These are phyloP conservation scores for Backusella parvicylindrica DNA, from an alignment of 192 early-diverging fungal species.

Conservation along the genomic window DNA sequence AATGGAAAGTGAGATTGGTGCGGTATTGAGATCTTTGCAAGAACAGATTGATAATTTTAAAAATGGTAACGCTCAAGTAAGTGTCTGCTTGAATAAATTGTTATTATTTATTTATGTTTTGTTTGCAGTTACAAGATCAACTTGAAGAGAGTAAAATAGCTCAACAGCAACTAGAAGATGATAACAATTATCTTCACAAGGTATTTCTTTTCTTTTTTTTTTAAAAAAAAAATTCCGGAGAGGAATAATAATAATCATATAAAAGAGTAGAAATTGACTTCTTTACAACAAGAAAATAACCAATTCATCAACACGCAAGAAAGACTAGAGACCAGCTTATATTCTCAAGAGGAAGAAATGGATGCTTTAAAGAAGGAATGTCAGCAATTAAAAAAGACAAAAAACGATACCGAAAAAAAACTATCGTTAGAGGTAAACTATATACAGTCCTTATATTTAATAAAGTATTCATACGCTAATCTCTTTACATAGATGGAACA, in stretches of 20 bases:
- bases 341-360: slow-evolving; percentile 37
- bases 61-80: not conserved
- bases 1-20: not conserved
- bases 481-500: slow-evolving; percentile 16
- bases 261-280: slow-evolving; percentile 9
- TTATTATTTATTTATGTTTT: not conserved
- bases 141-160: not conserved
- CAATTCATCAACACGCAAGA: slow-evolving; percentile 10
- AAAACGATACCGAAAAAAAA: slow-evolving; percentile 42
- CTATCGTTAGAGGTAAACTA: slow-evolving; percentile 24
- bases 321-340: slow-evolving; percentile 42
- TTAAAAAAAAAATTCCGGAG: not conserved
- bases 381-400: slow-evolving; percentile 24
- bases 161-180: not conserved
- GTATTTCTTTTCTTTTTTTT: not conserved
- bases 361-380: slow-evolving; percentile 33
- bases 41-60: not conserved
- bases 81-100: not conserved
- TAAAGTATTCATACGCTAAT: not conserved
- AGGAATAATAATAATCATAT: not conserved
- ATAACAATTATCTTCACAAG: slow-evolving; percentile 11
- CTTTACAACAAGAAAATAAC: slow-evolving; percentile 17
- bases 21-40: not conserved
- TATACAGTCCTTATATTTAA: not conserved
- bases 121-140: slow-evolving; percentile 4